Percentiles rank a stretch among this genome's conserved stretches.
phyloP scores from a whole-genome alignment of 2,329 filamentous ascomycete species.

The Colletotrichum cordylinicola region DNA sequence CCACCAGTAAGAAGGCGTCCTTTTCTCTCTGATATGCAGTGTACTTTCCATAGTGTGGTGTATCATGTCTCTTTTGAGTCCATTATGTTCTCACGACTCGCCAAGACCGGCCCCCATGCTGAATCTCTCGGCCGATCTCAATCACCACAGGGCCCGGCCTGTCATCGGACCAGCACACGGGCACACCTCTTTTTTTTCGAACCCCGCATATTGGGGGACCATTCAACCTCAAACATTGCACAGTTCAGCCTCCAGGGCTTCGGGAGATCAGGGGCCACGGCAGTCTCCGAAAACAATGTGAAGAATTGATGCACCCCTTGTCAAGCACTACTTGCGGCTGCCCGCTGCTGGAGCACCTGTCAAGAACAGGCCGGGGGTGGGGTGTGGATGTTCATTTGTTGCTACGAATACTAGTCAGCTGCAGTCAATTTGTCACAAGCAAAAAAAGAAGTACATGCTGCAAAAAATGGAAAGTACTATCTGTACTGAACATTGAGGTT shows the following conservation, averaged over 20 bases:
- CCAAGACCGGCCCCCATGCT: not conserved
- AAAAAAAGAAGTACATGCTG: not conserved
- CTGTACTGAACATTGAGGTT: not conserved
- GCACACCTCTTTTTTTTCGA: not conserved
- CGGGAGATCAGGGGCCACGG: not conserved
- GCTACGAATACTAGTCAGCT: not conserved
- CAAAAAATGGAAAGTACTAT: not conserved
- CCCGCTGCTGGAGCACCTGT: not conserved
- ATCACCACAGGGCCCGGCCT: not conserved
- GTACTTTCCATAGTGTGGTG: not conserved
- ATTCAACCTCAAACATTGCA: not conserved
- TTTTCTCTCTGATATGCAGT: not conserved
- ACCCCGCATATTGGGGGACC: not conserved
- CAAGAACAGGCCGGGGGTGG: not conserved
- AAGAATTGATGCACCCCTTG: not conserved
- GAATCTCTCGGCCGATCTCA: constrained; percentile 2
- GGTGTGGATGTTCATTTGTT: not conserved
- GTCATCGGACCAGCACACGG: not conserved
- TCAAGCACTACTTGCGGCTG: not conserved
- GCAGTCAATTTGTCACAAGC: not conserved
- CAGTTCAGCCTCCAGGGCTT: not conserved
- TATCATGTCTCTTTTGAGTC: not conserved
- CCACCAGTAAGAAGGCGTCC: not conserved
- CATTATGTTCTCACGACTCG: not conserved
- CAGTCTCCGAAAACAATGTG: not conserved